These are phyloP conservation scores for Leccinum pachyderme DNA, from an alignment of 1,284 basidiomycete genomes.

Conservation along the genomic window DNA sequence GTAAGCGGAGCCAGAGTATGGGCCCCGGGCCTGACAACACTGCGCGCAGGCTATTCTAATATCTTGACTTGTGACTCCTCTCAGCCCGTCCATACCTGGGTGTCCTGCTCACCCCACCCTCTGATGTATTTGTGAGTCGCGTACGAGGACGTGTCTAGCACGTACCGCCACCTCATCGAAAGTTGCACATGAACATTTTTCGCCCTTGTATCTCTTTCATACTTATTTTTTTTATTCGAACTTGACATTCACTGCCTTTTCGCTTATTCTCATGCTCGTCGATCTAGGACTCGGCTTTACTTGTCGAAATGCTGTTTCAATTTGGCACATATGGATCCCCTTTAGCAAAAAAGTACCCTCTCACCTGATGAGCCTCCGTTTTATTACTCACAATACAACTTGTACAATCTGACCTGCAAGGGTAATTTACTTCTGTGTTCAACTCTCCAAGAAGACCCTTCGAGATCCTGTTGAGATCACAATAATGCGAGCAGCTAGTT, in stretches of 20 bases:
- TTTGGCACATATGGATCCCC: background rate
- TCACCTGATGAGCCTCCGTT: background rate
- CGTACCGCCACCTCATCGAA: background rate
- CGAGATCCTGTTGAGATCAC: background rate
- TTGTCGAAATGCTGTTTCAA: background rate
- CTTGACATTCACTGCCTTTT: background rate
- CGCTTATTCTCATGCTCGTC: background rate
- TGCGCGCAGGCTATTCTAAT: conserved; percentile 16
- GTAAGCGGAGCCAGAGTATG: conserved; percentile 27
- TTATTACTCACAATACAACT: conserved; percentile 1
- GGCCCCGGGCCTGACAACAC: conserved; percentile 16
- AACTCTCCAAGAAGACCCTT: background rate
- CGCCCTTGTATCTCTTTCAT: conserved; percentile 7
- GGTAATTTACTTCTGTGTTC: background rate
- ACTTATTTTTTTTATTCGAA: background rate
- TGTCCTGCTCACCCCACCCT: background rate
- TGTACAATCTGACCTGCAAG: background rate
- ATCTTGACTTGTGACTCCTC: background rate
- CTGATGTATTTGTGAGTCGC: conserved; percentile 19
- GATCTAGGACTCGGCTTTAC: background rate
- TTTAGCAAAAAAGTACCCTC: background rate
- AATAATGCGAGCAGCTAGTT: background rate
- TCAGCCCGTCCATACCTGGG: background rate
- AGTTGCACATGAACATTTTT: background rate
- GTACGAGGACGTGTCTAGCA: background rate